Percentiles rank a stretch among this genome's conserved stretches.
Conservation (phyloP, 169 alveolate species). For the Perkinsus marinus region DNA sequence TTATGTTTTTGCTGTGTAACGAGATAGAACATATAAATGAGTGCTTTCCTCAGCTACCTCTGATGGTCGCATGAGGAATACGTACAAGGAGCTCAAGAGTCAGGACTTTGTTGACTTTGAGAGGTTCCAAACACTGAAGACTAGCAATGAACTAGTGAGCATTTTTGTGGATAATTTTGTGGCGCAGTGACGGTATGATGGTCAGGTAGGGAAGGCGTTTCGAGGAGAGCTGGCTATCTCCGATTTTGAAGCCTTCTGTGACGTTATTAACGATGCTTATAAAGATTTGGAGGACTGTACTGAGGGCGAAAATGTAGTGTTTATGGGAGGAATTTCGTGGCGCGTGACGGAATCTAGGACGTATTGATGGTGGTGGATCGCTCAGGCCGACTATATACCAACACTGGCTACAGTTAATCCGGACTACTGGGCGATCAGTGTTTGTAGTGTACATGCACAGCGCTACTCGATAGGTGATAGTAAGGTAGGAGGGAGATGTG, state of each 20-base stretch:
- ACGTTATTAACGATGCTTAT: background rate
- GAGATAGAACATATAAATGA: no score
- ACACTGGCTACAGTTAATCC: background rate
- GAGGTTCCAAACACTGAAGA: background rate
- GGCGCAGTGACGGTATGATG: background rate
- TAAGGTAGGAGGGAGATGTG: background rate
- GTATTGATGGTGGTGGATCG: background rate
- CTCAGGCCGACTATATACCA: background rate
- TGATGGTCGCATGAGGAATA: background rate
- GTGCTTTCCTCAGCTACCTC: background rate
- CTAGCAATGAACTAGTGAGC: background rate
- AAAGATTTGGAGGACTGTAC: background rate
- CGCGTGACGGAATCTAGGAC: no score
- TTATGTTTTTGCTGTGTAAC: no score
- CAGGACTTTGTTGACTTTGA: background rate
- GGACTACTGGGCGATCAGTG: background rate
- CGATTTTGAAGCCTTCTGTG: background rate
- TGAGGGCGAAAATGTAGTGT: background rate
- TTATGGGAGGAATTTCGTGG: background rate
- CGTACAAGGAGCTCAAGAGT: background rate
- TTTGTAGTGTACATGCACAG: background rate
- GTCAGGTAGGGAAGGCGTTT: background rate
- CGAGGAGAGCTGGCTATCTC: background rate
- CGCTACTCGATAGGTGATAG: background rate
- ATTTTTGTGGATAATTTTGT: background rate